Base-by-base conservation (phyloP, 192 early-diverging fungal genomes). In the Coemansia sp. region DNA sequence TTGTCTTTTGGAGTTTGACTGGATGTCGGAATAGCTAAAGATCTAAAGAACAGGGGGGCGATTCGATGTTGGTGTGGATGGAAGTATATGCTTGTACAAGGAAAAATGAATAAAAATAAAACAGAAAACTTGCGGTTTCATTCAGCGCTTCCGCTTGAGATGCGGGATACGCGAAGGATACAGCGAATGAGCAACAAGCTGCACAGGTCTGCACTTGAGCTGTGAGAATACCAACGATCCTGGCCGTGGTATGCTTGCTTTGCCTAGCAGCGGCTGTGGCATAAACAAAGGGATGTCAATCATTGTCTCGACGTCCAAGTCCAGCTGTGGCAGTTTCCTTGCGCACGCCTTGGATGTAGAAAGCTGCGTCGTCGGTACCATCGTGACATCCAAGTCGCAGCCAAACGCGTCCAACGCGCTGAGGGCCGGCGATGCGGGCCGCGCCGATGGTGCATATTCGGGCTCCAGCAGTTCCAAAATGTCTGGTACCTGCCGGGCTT, bases 121-220 rank as follows among this genome's bases (percentile, higher is more conserved):
- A n/a, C 30, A 36, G 14, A 26, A 21, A 23, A 7, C 23, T 24
- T 44, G 18, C 58, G 18, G 18, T 44, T n/a, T 24, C 5, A 30
- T 30, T 58, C 62, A 72, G 60, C 79, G 79, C 65, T 82, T 82
- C 65, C 74, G 79, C 75, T 82, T 81, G 24, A 75, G 55, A 9
- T 62, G 74, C 6, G 79, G 79, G 44, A 82, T 82, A 51, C 79
- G 79, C 1, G 74, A 71, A 1, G 79, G 79, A 6, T 73, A 53
- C 7, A 82, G 53, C 4, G 74, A 33, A 24, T 67, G 51, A 0
- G 79, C 79, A 23, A 82, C 58, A 12, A 82, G 64, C 0, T 21
- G 44, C 45, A 46, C 34, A 0, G 74, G 67, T 38, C 30, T 58
- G 36, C 70, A 76, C 7, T 49, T 6, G 14, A 72, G 43, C 15